phyloP scores from a whole-genome alignment of 805 yeast species.

The Hagleromyces aurorensis region DNA sequence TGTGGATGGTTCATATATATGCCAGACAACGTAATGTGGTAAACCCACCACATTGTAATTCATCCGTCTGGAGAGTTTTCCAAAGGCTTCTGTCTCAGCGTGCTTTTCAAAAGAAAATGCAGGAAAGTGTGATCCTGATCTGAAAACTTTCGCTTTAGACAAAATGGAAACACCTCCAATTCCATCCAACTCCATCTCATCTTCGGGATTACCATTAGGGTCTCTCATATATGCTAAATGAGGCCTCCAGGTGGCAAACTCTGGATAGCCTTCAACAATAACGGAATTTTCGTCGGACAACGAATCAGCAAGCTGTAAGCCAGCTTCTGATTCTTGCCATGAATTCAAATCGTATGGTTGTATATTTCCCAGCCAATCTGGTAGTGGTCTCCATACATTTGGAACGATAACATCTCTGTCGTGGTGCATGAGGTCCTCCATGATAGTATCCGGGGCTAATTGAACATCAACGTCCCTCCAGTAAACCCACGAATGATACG shows the following conservation, averaged over 20 bases:
- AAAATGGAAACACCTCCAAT: constrained; percentile 95
- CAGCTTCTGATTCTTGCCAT: constrained; percentile 83
- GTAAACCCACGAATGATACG: constrained; percentile 91
- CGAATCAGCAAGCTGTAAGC: constrained; percentile 62
- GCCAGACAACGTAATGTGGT: constrained; percentile 96
- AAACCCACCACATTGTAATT: constrained; percentile 80
- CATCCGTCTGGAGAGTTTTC: constrained; percentile 80
- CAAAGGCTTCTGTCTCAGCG: constrained; percentile 97
- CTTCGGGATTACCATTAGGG: constrained; percentile 91
- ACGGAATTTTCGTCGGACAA: constrained; percentile 84
- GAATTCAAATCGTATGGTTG: constrained; percentile 82
- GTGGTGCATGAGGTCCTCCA: constrained; percentile 91
- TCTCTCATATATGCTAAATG: constrained; percentile 92
- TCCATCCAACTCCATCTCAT: constrained; percentile 89
- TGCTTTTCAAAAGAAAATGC: constrained; percentile 94
- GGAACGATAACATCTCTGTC: constrained; percentile 90
- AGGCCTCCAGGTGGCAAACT: constrained; percentile 97
- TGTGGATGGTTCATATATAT: constrained; percentile 87
- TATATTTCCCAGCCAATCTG: constrained; percentile 77
- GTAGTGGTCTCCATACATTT: constrained; percentile 85
- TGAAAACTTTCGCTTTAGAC: constrained; percentile 78
- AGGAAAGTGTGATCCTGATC: constrained; percentile 88
- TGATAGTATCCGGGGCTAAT: constrained; percentile 70
- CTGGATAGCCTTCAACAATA: constrained; percentile 95
- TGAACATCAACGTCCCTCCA: constrained; percentile 99